Evolutionary conservation across 1,284 basidiomycete genomes (phyloP).

Genomic region (Tremellales sp.): DNA sequence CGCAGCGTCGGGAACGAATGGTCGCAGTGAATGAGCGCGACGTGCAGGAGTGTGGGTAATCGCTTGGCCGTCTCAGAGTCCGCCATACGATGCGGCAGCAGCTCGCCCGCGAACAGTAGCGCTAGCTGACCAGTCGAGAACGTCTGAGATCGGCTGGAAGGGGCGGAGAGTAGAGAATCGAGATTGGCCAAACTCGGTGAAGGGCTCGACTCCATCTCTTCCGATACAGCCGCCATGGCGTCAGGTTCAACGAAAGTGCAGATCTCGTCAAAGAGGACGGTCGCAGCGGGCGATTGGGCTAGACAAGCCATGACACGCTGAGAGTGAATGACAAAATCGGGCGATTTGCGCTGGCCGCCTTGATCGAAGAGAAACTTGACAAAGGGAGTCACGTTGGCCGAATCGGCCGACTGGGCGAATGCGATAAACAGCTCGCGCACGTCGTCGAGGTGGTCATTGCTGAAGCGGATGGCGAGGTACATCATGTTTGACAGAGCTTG

Average conservation of each 20-base stretch:
- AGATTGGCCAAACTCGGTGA: slow-evolving; percentile 46
- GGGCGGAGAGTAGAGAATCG: slow-evolving; percentile 39
- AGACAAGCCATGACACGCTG: slow-evolving; percentile 80
- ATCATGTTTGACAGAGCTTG: slow-evolving; percentile 76
- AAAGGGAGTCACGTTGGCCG: slow-evolving; percentile 68
- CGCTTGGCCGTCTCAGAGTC: slow-evolving; percentile 59
- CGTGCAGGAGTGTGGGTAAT: slow-evolving; percentile 72
- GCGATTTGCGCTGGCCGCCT: slow-evolving; percentile 74
- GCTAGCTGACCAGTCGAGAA: slow-evolving; percentile 80
- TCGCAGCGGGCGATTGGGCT: slow-evolving; percentile 70
- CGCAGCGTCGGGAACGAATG: slow-evolving; percentile 68
- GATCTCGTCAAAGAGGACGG: slow-evolving; percentile 73
- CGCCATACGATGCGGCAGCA: slow-evolving; percentile 73
- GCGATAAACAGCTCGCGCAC: slow-evolving; percentile 76
- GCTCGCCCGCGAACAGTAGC: slow-evolving; percentile 77
- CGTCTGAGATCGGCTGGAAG: slow-evolving; percentile 32
- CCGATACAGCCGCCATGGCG: slow-evolving; percentile 67
- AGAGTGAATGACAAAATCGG: slow-evolving; percentile 72
- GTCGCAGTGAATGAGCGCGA: slow-evolving; percentile 77
- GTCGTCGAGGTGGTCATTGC: slow-evolving; percentile 73
- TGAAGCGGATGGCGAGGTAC: slow-evolving; percentile 74
- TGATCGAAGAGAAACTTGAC: slow-evolving; percentile 83
- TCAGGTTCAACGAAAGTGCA: slow-evolving; percentile 79
- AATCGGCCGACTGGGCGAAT: slow-evolving; percentile 45
- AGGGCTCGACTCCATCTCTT: slow-evolving; percentile 67